phyloP scores from a whole-genome alignment of 75 land plant species.

The Sequoiadendron giganteum region DNA sequence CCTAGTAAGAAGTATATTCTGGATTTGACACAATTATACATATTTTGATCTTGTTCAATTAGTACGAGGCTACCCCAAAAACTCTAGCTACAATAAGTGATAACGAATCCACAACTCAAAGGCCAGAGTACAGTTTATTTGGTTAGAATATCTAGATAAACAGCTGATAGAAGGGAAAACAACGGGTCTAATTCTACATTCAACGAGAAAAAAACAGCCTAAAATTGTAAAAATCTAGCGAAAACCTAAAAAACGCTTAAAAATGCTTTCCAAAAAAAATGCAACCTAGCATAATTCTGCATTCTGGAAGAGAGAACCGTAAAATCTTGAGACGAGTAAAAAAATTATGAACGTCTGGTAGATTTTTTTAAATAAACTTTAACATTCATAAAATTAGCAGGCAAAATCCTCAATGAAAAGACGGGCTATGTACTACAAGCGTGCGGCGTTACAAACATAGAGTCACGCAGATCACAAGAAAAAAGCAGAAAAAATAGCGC shows the following conservation, averaged over 20 bases:
- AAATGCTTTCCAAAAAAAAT: not conserved
- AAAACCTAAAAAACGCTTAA: not conserved
- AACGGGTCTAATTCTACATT: not conserved
- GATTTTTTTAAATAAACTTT: not conserved
- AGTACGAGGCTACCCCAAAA: not conserved
- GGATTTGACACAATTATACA: not conserved
- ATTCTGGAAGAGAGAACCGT: not conserved
- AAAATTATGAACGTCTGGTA: not conserved
- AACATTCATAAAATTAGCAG: not conserved
- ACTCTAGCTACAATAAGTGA: not conserved
- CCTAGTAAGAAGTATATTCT: not conserved
- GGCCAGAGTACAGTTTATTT: not conserved
- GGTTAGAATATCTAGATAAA: not conserved
- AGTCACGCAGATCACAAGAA: not conserved
- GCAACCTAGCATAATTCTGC: not conserved
- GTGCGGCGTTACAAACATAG: not conserved
- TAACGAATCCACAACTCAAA: not conserved
- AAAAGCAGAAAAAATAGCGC: not conserved
- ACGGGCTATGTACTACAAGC: not conserved
- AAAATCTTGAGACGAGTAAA: not conserved
- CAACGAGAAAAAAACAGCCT: not conserved
- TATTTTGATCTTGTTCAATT: not conserved
- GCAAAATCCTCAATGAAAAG: not conserved
- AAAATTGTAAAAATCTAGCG: not conserved
- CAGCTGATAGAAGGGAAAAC: not conserved